These are phyloP conservation scores for Pleurotus tuoliensis DNA, from an alignment of 768 basidiomycete genomes.

Conservation along the genomic window DNA sequence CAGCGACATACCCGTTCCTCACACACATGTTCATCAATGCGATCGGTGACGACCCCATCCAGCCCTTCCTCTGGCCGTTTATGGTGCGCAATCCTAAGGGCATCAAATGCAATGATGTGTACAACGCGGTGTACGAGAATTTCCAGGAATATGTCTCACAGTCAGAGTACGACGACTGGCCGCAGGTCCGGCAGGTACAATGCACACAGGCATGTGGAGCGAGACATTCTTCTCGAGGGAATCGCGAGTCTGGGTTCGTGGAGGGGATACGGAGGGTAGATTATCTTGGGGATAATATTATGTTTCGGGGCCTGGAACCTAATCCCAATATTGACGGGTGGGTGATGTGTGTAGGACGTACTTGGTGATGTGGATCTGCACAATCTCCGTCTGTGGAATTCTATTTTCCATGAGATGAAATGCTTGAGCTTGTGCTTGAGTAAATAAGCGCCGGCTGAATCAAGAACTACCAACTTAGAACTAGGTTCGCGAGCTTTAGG, in stretches of 20 bases:
- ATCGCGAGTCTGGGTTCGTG: constrained; percentile 2
- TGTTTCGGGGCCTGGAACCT: constrained; percentile 53
- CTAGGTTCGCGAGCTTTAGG: too few relatives aligned
- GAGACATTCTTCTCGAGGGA: constrained; percentile 15
- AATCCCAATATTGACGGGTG: constrained; percentile 44
- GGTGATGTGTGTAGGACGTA: constrained; percentile 25
- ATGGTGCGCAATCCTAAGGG: constrained; percentile 42
- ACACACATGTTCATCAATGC: constrained; percentile 52
- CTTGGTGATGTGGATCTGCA: not conserved
- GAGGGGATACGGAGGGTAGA: constrained; percentile 36
- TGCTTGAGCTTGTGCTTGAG: too few relatives aligned
- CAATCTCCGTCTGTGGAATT: too few relatives aligned
- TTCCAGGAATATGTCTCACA: constrained; percentile 34
- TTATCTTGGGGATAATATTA: constrained; percentile 42
- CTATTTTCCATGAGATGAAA: too few relatives aligned
- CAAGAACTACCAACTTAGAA: too few relatives aligned
- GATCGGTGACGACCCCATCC: constrained; percentile 48
- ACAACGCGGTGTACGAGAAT: constrained; percentile 40
- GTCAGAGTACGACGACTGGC: constrained; percentile 34
- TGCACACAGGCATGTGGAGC: constrained; percentile 26
- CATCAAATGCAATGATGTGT: constrained; percentile 48
- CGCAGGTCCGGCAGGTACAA: constrained; percentile 24
- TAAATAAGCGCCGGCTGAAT: too few relatives aligned
- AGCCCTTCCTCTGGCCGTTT: constrained; percentile 53
- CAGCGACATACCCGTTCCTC: constrained; percentile 61